Evolutionary conservation across 495 filamentous ascomycete genomes (phyloP).

Genomic region (Penicillium subrubescens): DNA sequence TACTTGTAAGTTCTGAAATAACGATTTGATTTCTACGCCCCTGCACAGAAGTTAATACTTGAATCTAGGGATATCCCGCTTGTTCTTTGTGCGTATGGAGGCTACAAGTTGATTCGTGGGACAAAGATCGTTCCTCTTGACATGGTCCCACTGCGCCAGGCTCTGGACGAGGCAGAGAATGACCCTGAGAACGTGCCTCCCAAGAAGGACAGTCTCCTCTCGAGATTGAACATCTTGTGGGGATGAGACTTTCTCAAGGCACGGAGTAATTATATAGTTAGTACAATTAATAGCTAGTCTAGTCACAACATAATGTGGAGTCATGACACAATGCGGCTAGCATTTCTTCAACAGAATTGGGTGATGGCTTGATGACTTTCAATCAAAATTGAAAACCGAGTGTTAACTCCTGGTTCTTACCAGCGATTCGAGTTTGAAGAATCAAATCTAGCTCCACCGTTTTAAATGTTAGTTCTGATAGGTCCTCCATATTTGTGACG

Average conservation of each 20-base stretch:
- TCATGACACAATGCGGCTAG: not conserved
- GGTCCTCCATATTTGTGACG: not conserved
- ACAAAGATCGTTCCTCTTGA: slow-evolving; percentile 36
- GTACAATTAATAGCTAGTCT: too few relatives aligned
- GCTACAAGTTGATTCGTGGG: slow-evolving; percentile 43
- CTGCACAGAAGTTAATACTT: not conserved
- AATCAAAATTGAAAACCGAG: not conserved
- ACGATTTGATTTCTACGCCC: not conserved
- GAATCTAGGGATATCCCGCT: slow-evolving; percentile 42
- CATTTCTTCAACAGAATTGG: not conserved
- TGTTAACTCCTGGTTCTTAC: not conserved
- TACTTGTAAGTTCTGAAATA: slow-evolving; percentile 33
- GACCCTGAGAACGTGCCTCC: slow-evolving; percentile 38
- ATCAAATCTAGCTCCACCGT: not conserved
- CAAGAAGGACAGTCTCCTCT: slow-evolving; percentile 21
- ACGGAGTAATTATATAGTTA: not conserved
- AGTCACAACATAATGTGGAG: not conserved
- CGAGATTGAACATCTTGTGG: slow-evolving; percentile 38
- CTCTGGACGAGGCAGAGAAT: slow-evolving; percentile 33
- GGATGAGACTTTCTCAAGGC: slow-evolving; percentile 12
- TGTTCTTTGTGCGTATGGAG: slow-evolving; percentile 43
- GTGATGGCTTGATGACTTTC: not conserved
- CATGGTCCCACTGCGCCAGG: slow-evolving; percentile 36
- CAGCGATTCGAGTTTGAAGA: not conserved
- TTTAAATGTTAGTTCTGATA: not conserved